Evolutionary conservation across 1,284 basidiomycete species (phyloP), one percentile per base, ranked within the genome.

Genomic region (Xerocomus minutiporus): DNA sequence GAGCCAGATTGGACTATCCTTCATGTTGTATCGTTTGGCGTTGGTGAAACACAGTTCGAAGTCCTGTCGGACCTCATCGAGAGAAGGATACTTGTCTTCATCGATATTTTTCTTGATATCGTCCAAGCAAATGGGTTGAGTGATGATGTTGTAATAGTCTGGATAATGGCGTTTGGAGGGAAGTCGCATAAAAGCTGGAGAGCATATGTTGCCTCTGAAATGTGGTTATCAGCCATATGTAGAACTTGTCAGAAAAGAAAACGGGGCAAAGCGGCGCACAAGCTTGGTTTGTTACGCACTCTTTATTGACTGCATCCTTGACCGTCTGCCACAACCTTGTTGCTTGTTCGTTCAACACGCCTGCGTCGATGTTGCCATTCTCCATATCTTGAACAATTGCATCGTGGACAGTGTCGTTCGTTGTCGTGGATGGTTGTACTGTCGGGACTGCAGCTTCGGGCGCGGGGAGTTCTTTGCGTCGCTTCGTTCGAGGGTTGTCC

Each of bases 21-120:
- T 86, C 68, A 85, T 77, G 69, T 97, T 97, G 73, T 94, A 97
- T 59, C 79, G 75, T 73, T 91, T 91, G 20, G 94, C 94, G 67
- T 97, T 97, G 62, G 78, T 81, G 70, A 94, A 96, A 70, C 93
- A 91, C 35, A 86, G 77, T 61, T 94, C 91, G 46, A 94, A 83
- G 64, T 95, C 94, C 48, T 80, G 77, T 61, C 81, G 86, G 64
- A 93, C 84, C 29, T 81, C 82, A 46, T 88, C 81, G 39, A 91
- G 75, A 7, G 83, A 78, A 13, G 75, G 62, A 67, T 96, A 97
- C 34, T 65, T 66, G 52, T 79, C 73, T 43, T 74, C 73, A 46
- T 90, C 81, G 48, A 96, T 79, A 63, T 84, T 80, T 59, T 78
- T 81, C 78, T 89, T 90, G 71, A 97, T 91, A 59, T 95, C 88